phyloP scores from a whole-genome alignment of 441 rosid genomes.

The Arabidopsis lyrata region DNA sequence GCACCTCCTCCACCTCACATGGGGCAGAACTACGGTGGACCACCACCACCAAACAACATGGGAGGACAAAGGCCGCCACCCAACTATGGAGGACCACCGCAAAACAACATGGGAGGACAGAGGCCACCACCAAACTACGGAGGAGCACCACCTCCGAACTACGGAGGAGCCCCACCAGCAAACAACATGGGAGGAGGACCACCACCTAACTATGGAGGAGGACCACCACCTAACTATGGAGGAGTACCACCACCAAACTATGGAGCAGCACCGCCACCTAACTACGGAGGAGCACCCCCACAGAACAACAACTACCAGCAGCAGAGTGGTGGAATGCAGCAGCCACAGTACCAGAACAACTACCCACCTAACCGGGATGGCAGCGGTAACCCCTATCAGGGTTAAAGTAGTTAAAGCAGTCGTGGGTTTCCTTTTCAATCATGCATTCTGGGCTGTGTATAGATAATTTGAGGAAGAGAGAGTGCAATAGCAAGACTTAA shows the following conservation, averaged over 20 bases:
- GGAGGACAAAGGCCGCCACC: constrained; percentile 32
- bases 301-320: constrained; percentile 45
- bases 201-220: constrained; percentile 25
- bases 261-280: constrained; percentile 29
- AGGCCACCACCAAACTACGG: constrained; percentile 40
- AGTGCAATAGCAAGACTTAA: constrained; percentile 35
- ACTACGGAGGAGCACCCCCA: constrained; percentile 41
- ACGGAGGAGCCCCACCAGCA: constrained; percentile 30
- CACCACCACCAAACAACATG: constrained; percentile 27
- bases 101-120: constrained; percentile 23
- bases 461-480: constrained; percentile 39
- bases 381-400: constrained; percentile 48
- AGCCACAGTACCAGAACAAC: constrained; percentile 55
- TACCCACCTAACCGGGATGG: constrained; percentile 53
- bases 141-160: constrained; percentile 37
- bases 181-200: constrained; percentile 34
- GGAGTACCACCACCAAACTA: constrained; percentile 41
- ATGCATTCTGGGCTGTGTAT: constrained; percentile 49
- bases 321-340: constrained; percentile 49
- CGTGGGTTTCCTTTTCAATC: constrained; percentile 26
- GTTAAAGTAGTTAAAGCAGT: constrained; percentile 29
- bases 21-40: constrained; percentile 25
- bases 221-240: constrained; percentile 31
- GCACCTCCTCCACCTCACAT: constrained; percentile 17
- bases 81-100: constrained; percentile 32